phyloP scores from a whole-genome alignment of 805 yeast genomes.

The Monosporozyma siamensis region DNA sequence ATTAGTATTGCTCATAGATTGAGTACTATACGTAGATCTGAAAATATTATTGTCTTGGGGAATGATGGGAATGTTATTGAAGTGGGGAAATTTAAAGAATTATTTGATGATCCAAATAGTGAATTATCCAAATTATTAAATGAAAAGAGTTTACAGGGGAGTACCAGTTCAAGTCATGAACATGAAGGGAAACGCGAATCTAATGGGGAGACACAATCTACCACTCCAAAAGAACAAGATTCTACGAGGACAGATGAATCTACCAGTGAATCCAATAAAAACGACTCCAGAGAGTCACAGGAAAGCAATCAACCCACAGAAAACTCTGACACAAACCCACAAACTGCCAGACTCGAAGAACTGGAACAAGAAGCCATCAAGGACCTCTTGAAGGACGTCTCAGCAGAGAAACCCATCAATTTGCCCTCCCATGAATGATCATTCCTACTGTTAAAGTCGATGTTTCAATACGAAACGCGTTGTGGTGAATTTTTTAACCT shows the following conservation, averaged over 20 bases:
- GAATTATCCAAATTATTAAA: constrained; percentile 32
- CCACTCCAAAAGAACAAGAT: not conserved
- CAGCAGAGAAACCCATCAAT: constrained; percentile 7
- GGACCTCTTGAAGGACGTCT: constrained; percentile 17
- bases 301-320: too few species aligned
- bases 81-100: constrained; percentile 51
- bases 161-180: constrained; percentile 12
- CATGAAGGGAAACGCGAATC: constrained; percentile 2
- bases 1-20: constrained; percentile 90
- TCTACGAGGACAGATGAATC: too few species aligned
- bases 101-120: constrained; percentile 40
- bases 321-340: not conserved
- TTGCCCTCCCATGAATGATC: not conserved
- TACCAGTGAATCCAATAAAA: not conserved
- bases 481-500: too few species aligned
- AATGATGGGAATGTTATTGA: constrained; percentile 75
- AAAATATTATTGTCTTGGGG: constrained; percentile 74
- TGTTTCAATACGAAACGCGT: constrained; percentile 2
- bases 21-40: constrained; percentile 82
- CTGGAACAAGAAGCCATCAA: constrained; percentile 8
- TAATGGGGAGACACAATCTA: not conserved
- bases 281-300: too few species aligned
- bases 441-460: not conserved
- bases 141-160: constrained; percentile 19
- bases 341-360: not conserved